Percentiles rank a stretch among this genome's conserved stretches.
Conservation (phyloP, 495 filamentous ascomycete genomes). For the Neurospora sp. region DNA sequence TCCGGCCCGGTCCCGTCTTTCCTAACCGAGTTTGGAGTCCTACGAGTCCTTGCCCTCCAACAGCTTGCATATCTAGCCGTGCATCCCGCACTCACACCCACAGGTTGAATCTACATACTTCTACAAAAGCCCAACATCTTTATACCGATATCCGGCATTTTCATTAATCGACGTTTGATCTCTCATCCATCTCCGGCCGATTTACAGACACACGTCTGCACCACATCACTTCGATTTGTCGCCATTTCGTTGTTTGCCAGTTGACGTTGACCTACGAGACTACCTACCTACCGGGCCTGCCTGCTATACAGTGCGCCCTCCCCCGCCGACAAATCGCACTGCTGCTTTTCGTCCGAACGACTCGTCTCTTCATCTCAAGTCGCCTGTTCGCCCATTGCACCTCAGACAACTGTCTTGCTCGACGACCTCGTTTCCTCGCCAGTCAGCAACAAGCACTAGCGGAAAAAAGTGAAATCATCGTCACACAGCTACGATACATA, state of each 20-base stretch:
- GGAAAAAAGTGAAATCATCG: background rate
- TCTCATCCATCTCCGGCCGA: background rate
- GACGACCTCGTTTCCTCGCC: background rate
- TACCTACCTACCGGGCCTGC: background rate
- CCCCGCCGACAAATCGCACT: background rate
- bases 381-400: background rate
- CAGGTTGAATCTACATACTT: background rate
- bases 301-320: background rate
- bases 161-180: background rate
- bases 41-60: background rate
- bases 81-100: background rate
- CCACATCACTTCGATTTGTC: background rate
- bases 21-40: background rate
- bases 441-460: background rate
- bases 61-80: background rate
- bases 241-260: background rate
- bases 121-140: background rate
- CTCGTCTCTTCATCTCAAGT: background rate
- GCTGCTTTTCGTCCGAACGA: background rate
- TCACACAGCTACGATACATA: background rate
- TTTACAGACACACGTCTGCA: background rate
- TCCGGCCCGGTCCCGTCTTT: background rate
- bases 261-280: background rate
- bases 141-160: background rate
- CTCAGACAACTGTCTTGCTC: background rate